Conservation (phyloP, 2,329 filamentous ascomycete genomes). For the Pseudocercospora pini-densiflorae region DNA sequence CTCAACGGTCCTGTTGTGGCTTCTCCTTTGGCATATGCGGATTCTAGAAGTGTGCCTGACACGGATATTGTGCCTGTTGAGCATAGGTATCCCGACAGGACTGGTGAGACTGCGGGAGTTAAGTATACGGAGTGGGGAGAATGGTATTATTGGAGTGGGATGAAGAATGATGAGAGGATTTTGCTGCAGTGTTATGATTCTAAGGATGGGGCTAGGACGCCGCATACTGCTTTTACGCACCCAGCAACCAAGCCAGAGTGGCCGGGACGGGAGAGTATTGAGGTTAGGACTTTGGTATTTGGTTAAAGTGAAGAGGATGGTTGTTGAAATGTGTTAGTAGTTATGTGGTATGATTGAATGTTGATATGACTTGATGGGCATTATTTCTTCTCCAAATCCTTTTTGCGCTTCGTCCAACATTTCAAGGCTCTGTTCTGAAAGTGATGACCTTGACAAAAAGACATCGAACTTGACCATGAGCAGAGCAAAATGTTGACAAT, state of each 20-base stretch:
- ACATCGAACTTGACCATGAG: no score
- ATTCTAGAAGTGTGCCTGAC: constrained; percentile 59
- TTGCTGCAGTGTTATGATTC: constrained; percentile 57
- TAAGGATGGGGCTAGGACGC: constrained; percentile 47
- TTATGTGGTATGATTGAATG: not conserved
- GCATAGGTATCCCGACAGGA: constrained; percentile 72
- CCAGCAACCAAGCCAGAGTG: constrained; percentile 70
- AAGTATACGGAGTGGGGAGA: constrained; percentile 63
- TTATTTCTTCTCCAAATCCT: not conserved
- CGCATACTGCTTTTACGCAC: constrained; percentile 82
- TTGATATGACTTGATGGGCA: not conserved
- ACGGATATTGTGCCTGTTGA: constrained; percentile 73
- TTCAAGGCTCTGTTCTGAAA: no score
- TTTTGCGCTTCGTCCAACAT: no score
- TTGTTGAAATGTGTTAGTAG: not conserved
- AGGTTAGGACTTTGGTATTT: constrained; percentile 85
- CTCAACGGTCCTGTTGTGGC: constrained; percentile 63
- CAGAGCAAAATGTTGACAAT: not conserved
- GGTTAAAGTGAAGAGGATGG: no score
- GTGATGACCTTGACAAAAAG: no score
- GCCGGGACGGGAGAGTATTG: constrained; percentile 78
- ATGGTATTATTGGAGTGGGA: constrained; percentile 82
- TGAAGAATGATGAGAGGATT: constrained; percentile 65
- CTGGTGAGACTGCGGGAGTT: constrained; percentile 76
- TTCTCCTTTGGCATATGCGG: constrained; percentile 62